phyloP scores from a whole-genome alignment of 1,284 basidiomycete genomes.

The Mycena citricolor region DNA sequence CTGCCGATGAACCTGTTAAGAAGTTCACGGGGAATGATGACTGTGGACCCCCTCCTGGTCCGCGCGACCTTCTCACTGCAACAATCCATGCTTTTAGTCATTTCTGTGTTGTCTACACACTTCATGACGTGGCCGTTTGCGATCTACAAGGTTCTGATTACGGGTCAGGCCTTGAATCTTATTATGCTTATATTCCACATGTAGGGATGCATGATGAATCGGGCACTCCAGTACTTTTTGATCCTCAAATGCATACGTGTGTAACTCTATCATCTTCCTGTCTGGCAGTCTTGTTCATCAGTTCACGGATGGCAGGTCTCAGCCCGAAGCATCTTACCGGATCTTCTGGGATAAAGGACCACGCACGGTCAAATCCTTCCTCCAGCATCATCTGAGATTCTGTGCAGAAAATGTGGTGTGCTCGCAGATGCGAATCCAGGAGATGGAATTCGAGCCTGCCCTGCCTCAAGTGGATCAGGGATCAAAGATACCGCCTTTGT shows the following conservation, averaged over 20 bases:
- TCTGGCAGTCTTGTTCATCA: too few species aligned
- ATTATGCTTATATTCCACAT: too few species aligned
- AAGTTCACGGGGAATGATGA: slow-evolving; percentile 15
- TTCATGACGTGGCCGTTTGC: neutral
- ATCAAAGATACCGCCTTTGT: too few species aligned
- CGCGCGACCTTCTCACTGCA: neutral
- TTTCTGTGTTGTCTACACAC: neutral
- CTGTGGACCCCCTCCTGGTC: slow-evolving; percentile 3
- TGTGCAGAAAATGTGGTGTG: slow-evolving; percentile 6
- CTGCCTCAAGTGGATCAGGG: too few species aligned
- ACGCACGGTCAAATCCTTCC: slow-evolving; percentile 1
- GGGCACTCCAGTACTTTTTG: slow-evolving; percentile 8
- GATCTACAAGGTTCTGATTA: slow-evolving; percentile 20
- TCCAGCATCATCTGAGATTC: slow-evolving; percentile 5
- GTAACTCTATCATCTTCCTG: neutral
- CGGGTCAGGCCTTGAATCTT: too few species aligned
- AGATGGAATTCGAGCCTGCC: neutral
- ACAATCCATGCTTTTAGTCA: slow-evolving; percentile 14
- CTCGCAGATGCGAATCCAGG: neutral
- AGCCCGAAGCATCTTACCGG: too few species aligned
- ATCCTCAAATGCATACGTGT: slow-evolving; percentile 13
- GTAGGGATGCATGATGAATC: too few species aligned
- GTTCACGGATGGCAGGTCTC: too few species aligned
- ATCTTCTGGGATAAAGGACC: slow-evolving; percentile 13
- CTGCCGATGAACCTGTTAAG: too few species aligned